Evolutionary conservation across 495 filamentous ascomycete species (phyloP), one percentile per base, ranked within the genome.

Genomic region (Extremus antarcticus): DNA sequence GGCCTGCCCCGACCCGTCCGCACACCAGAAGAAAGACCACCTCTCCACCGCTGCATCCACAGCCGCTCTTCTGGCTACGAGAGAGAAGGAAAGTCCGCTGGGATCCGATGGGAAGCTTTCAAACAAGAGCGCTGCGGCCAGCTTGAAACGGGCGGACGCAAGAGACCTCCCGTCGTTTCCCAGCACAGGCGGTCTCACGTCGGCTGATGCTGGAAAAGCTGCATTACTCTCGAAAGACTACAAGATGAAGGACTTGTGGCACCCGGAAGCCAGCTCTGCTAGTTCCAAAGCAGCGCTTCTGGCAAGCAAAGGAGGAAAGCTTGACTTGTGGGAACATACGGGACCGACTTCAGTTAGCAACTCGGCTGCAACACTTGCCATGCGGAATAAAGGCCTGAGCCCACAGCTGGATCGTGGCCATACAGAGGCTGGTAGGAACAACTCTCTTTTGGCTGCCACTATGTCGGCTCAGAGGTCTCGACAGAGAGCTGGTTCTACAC

Each of bases 241-340:
- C 65, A 79, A 77, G 69, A 68, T 77, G 41, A 75, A 78, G 46
- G 63, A 75, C 10, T 64, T 78, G 61, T 73, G 74, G 67, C 72
- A 80, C 45, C 72, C 76, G 21, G 74, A 78, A 55, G 63, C 71
- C 45, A 86, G 78, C 59, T 65, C 77, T 3, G 76, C 81, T 47
- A 83, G 84, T 29, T 77, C 83, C 9, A 87, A 85, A 57, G 88
- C 88, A 20, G 88, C 89, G 0, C 59, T 86, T 22, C 67, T 83
- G 7, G 74, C 79, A 24, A 80, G 76, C 52, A 81, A 85, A 49
- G 80, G 78, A 19, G 71, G 67, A 47, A 75, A 78, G 45, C 58
- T 77, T 63, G 68, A 77, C 62, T 58, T 75, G 51, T 75, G 73
- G 76, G 65, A 63, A 56, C 70, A 74, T 19, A 58, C 70, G 39